phyloP scores from a whole-genome alignment of 495 filamentous ascomycete genomes.

The Podospora sp. region DNA sequence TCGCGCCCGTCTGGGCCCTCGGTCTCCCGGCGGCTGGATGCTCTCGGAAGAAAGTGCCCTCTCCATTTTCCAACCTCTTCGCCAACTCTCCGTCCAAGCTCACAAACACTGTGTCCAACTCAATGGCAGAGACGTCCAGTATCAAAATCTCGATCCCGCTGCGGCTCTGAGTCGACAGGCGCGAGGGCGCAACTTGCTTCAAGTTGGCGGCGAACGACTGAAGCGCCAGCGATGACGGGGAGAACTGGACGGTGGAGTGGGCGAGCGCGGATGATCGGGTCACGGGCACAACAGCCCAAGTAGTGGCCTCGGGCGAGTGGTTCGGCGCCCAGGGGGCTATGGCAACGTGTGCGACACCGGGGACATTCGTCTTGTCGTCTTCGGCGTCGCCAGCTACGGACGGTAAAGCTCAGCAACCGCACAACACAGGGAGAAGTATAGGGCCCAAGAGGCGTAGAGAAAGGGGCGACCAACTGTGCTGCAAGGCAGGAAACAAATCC shows the following conservation, averaged over 20 bases:
- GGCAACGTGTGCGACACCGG: slow-evolving; percentile 64
- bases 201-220: slow-evolving; percentile 71
- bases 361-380: slow-evolving; percentile 35
- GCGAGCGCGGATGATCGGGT: slow-evolving; percentile 60
- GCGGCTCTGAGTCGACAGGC: slow-evolving; percentile 60
- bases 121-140: slow-evolving; percentile 76
- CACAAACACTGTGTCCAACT: slow-evolving; percentile 82
- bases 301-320: slow-evolving; percentile 61
- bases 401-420: slow-evolving; percentile 2
- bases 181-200: slow-evolving; percentile 62
- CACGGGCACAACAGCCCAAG: slow-evolving; percentile 87
- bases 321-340: slow-evolving; percentile 79
- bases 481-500: slow-evolving; percentile 71
- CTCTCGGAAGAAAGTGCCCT: slow-evolving; percentile 58
- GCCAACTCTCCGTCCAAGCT: slow-evolving; percentile 77
- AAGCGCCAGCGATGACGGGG: slow-evolving; percentile 75
- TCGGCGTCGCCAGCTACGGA: slow-evolving; percentile 22
- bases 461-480: slow-evolving; percentile 23
- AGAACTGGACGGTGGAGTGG: slow-evolving; percentile 78
- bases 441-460: background rate
- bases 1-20: slow-evolving; percentile 30
- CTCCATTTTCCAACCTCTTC: slow-evolving; percentile 56
- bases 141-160: slow-evolving; percentile 78
- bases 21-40: slow-evolving; percentile 38
- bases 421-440: background rate